Evolutionary conservation across 2,329 filamentous ascomycete species (phyloP).

Genomic region (Microdochium paspali): DNA sequence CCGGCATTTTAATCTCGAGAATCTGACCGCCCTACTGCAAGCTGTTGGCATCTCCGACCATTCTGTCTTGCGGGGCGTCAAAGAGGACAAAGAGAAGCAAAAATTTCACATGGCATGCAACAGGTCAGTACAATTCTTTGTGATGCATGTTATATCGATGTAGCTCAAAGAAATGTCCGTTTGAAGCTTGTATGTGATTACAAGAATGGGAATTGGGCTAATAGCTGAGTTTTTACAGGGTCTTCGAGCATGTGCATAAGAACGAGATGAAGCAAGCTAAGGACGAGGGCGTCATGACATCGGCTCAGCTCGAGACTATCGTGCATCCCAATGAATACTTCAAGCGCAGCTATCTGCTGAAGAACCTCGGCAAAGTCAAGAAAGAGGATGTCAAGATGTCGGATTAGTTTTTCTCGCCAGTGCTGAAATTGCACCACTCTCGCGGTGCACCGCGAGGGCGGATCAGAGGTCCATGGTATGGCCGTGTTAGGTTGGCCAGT

Average conservation of each 20-base stretch:
- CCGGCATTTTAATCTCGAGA: conserved; percentile 82
- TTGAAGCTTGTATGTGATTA: too few relatives aligned
- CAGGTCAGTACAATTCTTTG: conserved; percentile 50
- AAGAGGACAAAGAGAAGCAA: conserved; percentile 80
- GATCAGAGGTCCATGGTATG: too few relatives aligned
- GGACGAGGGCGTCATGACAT: conserved; percentile 61
- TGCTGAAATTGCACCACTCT: too few relatives aligned
- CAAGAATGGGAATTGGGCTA: neutral
- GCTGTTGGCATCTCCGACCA: conserved; percentile 71
- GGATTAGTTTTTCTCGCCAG: too few relatives aligned
- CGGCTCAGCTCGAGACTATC: conserved; percentile 82
- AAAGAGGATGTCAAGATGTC: conserved; percentile 49
- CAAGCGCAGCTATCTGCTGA: conserved; percentile 84
- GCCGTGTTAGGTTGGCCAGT: too few relatives aligned
- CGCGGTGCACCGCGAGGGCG: too few relatives aligned
- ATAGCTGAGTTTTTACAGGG: conserved; percentile 31
- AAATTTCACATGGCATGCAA: conserved; percentile 96
- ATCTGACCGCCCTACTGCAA: conserved; percentile 68
- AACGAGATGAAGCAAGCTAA: conserved; percentile 67
- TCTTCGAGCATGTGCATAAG: conserved; percentile 84
- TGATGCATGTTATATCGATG: too few relatives aligned
- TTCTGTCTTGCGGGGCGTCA: conserved; percentile 68
- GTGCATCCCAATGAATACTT: conserved; percentile 98
- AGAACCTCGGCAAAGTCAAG: conserved; percentile 55
- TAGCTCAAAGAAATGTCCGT: too few relatives aligned